Evolutionary conservation across 2,329 filamentous ascomycete genomes (phyloP), one percentile per base, ranked within the genome.

Genomic region (Cladophialophora immunda): DNA sequence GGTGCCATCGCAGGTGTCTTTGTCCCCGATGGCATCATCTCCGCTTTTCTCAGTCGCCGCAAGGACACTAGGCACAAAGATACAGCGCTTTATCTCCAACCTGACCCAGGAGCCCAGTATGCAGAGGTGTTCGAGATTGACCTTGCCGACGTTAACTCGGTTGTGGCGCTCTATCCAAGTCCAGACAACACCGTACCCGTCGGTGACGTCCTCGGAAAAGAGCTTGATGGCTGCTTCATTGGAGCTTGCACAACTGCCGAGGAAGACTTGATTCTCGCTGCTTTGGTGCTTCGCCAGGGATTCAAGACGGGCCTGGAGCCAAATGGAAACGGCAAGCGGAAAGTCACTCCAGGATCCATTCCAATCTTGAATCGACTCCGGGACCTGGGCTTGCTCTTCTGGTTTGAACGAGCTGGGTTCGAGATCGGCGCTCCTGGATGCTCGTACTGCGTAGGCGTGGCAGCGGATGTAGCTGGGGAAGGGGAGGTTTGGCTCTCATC

Each of bases 371-470:
- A 78, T 11, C 72, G 74, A 29, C 72, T 83, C 7, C 72, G 74
- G n/a, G 71, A 73, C 15, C 66, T 76, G 0, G 78, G 79, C 61
- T 73, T 82, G 1, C 63, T 73, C 0, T 74, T 77, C 1, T 66
- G 79, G 1, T 82, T 82, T 60, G 72, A 78, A 38, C 65, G 74
- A 7, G 80, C 79, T 15, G 80, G 79, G 0, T 83, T 82, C 65
- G 74, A 76, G 55, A 72, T 80, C 19, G 77, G 79, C 3, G 71
- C 77, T 0, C 80, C 81, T 0, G 80, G 81, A 0, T 83, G 81
- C 70, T 80, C 77, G 53, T 82, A 80, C 66, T 83, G 81, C 50
- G 80, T 82, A 4, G 79, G 81, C 0, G 79, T 81, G 75, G 73
- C 71, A n/a, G 79, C 77, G 1, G 81, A 82, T 67, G 72, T 75